Evolutionary conservation across 2,329 filamentous ascomycete genomes (phyloP).

Genomic region (Periconia macrospinosa): DNA sequence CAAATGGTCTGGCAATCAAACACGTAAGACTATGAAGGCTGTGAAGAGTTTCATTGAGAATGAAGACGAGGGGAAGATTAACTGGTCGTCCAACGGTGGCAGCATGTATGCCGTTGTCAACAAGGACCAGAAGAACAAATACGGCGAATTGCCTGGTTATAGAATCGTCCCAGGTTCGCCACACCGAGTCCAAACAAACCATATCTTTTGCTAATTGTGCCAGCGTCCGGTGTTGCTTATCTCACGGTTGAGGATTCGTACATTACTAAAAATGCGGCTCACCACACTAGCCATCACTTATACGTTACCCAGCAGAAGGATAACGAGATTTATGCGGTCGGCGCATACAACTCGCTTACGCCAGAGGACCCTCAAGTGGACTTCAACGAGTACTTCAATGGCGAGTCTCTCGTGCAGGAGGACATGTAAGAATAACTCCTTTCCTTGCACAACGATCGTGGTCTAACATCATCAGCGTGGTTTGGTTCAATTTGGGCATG

Average conservation of each 20-base stretch:
- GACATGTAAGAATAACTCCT: conserved; percentile 28
- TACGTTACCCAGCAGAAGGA: conserved; percentile 57
- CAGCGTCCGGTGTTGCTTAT: neutral
- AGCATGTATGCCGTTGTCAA: conserved; percentile 56
- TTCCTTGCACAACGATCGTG: neutral
- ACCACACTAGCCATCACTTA: conserved; percentile 38
- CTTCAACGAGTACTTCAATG: conserved; percentile 55
- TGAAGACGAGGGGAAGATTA: conserved; percentile 43
- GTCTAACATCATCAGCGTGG: conserved; percentile 33
- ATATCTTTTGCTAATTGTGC: too few species aligned
- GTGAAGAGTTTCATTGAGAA: conserved; percentile 43
- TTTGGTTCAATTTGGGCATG: conserved; percentile 57
- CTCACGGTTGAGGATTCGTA: neutral
- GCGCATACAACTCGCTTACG: conserved; percentile 52
- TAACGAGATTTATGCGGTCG: conserved; percentile 52
- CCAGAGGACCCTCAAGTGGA: conserved; percentile 53
- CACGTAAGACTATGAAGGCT: conserved; percentile 57
- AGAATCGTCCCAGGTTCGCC: conserved; percentile 35
- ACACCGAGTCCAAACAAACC: too few species aligned
- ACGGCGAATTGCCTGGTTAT: conserved; percentile 58
- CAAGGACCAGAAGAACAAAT: conserved; percentile 51
- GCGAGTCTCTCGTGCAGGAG: conserved; percentile 46
- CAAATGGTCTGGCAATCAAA: conserved; percentile 54
- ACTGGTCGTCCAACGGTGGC: conserved; percentile 53
- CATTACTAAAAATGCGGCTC: neutral